Base-by-base conservation (phyloP, 257 asterid species). In the Plantago ovata region DNA sequence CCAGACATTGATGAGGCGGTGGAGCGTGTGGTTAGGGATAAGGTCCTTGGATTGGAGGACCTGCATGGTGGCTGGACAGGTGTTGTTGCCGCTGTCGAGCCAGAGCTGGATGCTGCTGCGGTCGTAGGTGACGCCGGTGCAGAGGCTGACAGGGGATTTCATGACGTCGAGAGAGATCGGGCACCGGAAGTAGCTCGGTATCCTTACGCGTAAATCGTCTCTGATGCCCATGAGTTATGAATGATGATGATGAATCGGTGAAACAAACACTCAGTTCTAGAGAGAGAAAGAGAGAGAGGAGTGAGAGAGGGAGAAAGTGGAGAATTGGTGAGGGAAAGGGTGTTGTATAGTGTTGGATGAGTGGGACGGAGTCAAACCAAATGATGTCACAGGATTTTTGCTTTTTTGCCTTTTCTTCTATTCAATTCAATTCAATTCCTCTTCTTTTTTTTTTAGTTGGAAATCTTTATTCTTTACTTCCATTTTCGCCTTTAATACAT, bases 31-130 rank as follows among this genome's bases (percentile, higher is more conserved):
- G 49, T 88, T 89, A 32, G 95, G 96, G 24, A 83, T 82, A 13
- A 89, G 81, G 5, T 89, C 94, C 47, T 73, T 83, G 9, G 51
- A 66, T 0, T 64, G 82, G 6, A 89, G 81, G 16, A 76, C 74
- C 73, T 85, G 96, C 96, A 89, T 89, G 76, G 96, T 89, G 62
- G 96, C 95, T 33, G 96, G 96, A 66, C 96, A 89, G 15, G 96
- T 89, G 71, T 85, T 83, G 65, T 89, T 85, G 20, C 96, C 96
- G 69, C 71, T 77, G 75, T 85, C 95, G 16, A 89, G 72, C 96
- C 96, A 89, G 61, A 84, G 79, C 65, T 85, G 94, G 72, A 89
- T 89, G 74, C 84, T 77, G 73, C 67, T 44, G 19, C 96, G 85
- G 52, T 89, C 96, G 64, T 89, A 89, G 12, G 96, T 89, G 13